Evolutionary conservation across 176 grass and related monocot species (phyloP), one percentile per base, ranked within the genome.

Genomic region (Cenchrus fungigraminus): DNA sequence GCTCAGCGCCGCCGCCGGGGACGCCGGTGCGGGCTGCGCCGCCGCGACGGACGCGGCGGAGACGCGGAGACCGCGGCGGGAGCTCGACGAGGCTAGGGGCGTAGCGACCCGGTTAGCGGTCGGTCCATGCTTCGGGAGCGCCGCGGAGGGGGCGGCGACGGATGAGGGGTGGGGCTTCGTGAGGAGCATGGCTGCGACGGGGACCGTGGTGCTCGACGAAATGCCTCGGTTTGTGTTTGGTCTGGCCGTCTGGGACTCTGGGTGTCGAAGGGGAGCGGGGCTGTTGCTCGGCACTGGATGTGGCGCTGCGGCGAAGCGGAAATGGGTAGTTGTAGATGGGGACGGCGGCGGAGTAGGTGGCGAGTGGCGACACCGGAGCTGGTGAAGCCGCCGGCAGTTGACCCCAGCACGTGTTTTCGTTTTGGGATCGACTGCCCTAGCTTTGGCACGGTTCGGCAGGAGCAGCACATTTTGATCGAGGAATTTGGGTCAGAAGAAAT

Each of bases 1-100:
- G 77, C 66, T 90, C 80, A 92, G 76, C 57, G 87, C 75, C 37
- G 78, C 82, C 47, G 44, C 29, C 16, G 77, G 16, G 10, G 91
- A 45, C 70, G 65, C 16, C 20, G 58, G 43, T 1, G 25, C 31
- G 34, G 78, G 73, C 12, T 6, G 74, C 37, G 60, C 46, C 25
- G 25, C 65, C 64, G 65, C 73, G 65, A 82, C 6, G 72, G 78
- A 77, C 11, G 83, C n/a, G 66, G 84, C 60, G 20, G 72, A 82
- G 32, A 82, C 57, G 34, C 65, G 57, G 65, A 78, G 49, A 13
- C 17, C 17, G 19, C 72, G 10, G 53, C 31, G 40, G 20, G 56
- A 72, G 29, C 17, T 17, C 2, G 65, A 68, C 10, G 87, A 40
- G 19, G 25, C 12, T 2, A 52, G 25, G 42, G 67, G 11, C 22